Evolutionary conservation across 345 rosid species (phyloP), one percentile per base, ranked within the genome.

Genomic region (Euclidium syriacum): DNA sequence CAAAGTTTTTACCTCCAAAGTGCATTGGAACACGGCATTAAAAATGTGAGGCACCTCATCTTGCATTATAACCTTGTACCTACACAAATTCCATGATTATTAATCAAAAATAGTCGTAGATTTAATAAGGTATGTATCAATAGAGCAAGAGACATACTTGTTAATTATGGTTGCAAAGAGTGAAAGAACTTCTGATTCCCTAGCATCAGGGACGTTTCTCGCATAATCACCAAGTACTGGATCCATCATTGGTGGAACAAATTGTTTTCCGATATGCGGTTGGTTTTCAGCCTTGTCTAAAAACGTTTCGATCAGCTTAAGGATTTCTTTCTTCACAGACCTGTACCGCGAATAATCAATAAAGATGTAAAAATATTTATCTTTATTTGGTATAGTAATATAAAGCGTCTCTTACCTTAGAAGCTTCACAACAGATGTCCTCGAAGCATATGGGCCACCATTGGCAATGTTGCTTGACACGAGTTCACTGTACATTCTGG

Each of bases 401-500:
- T 26, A 71, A n/a, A 27, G 52, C 34, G n/a, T 38, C 1, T 36
- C 63, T 73, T 59, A 86, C 99, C 99, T 78, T 51, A 95, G 62
- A 52, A 95, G 97, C 72, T 95, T 95, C 47, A 95, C 97, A 77
- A 75, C 80, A n/a, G 97, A 86, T 66, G 96, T 79, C 75, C 75
- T 86, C 10, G 99, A 95, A 40, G 91, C 96, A 73, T 36, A 87
- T 3, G 96, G 99, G 26, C 96, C 97, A 39, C 97, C 99, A 59
- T 76, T 82, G 7, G 99, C 86, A 73, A 95, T 90, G 81, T 78
- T 88, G 71, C 75, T 83, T 15, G 99, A 95, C 73, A 95, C 86
- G 64, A 95, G 99, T 76, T 95, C 99, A 60, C 99, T 95, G 76
- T 95, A 95, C 99, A 95, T 95, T 75, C 99, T 95, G 90, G 70